phyloP scores from a whole-genome alignment of 805 yeast genomes.

The Danielia oregonensis region DNA sequence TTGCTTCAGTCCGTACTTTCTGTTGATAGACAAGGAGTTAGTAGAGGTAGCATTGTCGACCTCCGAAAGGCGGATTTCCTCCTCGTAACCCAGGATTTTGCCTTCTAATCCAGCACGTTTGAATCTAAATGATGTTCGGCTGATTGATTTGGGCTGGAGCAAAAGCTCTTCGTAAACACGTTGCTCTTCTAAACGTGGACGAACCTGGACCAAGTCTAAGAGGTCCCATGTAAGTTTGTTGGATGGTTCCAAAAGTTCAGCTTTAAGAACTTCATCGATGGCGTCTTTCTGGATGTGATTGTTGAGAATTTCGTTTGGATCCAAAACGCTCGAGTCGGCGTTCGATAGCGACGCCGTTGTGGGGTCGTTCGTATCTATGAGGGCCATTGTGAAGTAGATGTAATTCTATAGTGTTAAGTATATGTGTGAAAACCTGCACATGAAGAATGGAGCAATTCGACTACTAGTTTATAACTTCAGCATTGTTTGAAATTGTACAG shows the following conservation, averaged over 20 bases:
- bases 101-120: conserved; percentile 77
- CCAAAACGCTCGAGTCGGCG: conserved; percentile 4
- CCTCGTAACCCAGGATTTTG: conserved; percentile 55
- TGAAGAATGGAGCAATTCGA: no score
- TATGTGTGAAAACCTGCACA: no score
- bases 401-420: no score
- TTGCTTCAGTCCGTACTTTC: conserved; percentile 62
- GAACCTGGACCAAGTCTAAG: conserved; percentile 61
- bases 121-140: conserved; percentile 64
- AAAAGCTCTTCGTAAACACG: conserved; percentile 46
- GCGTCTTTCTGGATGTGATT: background rate
- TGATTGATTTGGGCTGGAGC: conserved; percentile 54
- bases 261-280: conserved; percentile 2
- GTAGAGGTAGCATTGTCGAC: conserved; percentile 59
- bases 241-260: conserved; percentile 59
- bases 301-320: conserved; percentile 3
- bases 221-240: conserved; percentile 64
- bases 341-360: no score
- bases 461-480: no score
- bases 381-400: background rate
- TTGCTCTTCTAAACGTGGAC: conserved; percentile 40
- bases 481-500: no score
- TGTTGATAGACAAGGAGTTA: conserved; percentile 67
- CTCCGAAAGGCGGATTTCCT: conserved; percentile 40
- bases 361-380: no score